Conservation (phyloP, 75 land plant species). For the Isoetes taiwanensis region DNA sequence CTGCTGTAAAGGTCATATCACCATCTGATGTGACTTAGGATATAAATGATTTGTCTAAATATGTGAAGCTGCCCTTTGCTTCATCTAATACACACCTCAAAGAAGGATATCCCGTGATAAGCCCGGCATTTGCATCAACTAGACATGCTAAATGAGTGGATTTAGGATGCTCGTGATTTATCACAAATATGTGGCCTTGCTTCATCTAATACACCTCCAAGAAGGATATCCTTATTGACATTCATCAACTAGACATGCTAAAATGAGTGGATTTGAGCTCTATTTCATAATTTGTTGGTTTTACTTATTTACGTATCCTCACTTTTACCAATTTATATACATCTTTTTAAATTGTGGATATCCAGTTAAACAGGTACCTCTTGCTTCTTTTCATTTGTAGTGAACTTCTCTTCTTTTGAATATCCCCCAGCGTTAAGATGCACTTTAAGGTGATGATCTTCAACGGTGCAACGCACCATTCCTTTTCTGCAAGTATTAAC, state of each 20-base stretch:
- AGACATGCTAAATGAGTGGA: too few relatives aligned
- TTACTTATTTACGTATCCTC: background rate
- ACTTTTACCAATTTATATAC: background rate
- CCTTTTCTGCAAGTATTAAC: conserved; percentile 65
- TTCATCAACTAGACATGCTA: background rate
- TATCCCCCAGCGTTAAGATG: conserved; percentile 51
- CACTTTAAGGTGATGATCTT: conserved; percentile 31
- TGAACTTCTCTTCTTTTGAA: conserved; percentile 38
- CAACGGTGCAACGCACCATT: conserved; percentile 57
- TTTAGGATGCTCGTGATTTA: conserved; percentile 15
- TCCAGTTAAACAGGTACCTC: background rate
- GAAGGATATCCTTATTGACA: background rate
- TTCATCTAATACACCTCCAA: conserved; percentile 22
- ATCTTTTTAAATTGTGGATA: background rate
- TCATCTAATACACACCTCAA: too few relatives aligned
- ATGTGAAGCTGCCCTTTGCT: too few relatives aligned
- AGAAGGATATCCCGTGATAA: too few relatives aligned
- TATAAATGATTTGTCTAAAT: too few relatives aligned
- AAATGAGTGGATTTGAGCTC: background rate
- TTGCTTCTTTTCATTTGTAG: conserved; percentile 5
- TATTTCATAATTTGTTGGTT: background rate
- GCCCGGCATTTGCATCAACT: too few relatives aligned
- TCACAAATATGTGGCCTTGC: conserved; percentile 44
- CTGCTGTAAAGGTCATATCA: conserved; percentile 44
- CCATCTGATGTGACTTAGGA: conserved; percentile 49